These are phyloP conservation scores for Rhizopus delemar DNA, from an alignment of 371 early-diverging fungal species.

Conservation along the genomic window DNA sequence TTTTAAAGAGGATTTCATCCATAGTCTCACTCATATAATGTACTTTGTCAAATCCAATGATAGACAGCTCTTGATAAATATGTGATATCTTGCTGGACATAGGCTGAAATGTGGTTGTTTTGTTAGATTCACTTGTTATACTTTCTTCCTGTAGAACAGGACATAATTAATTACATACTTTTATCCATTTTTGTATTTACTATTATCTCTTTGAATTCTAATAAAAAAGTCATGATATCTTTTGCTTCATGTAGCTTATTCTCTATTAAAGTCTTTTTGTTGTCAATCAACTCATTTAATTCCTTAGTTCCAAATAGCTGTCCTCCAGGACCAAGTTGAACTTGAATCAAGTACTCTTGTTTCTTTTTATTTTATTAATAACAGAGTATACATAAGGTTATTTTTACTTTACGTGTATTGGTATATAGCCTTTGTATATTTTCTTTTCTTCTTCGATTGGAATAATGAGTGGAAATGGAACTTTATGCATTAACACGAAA, in stretches of 20 bases:
- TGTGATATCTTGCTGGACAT: slow-evolving; percentile 12
- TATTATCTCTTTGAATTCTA: slow-evolving; percentile 41
- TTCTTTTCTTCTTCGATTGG: slow-evolving; percentile 36
- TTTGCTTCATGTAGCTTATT: slow-evolving; percentile 15
- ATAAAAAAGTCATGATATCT: slow-evolving; percentile 32
- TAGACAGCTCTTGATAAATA: slow-evolving; percentile 24
- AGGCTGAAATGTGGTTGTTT: slow-evolving; percentile 7
- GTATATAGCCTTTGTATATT: slow-evolving; percentile 41
- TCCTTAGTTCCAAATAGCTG: slow-evolving; percentile 7
- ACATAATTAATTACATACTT: too few species aligned
- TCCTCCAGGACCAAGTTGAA: slow-evolving; percentile 11
- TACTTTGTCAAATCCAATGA: slow-evolving; percentile 29
- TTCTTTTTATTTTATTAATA: background rate
- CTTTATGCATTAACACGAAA: slow-evolving; percentile 9
- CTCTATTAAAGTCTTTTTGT: slow-evolving; percentile 1
- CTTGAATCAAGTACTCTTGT: slow-evolving; percentile 8
- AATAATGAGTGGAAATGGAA: slow-evolving; percentile 39
- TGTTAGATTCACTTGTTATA: background rate
- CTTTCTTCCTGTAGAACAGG: too few species aligned
- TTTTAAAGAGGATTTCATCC: slow-evolving; percentile 20
- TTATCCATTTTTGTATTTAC: slow-evolving; percentile 8
- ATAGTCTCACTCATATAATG: slow-evolving; percentile 24
- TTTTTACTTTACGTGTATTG: slow-evolving; percentile 32
- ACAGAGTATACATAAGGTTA: background rate
- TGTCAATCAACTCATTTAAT: slow-evolving; percentile 1